phyloP scores from a whole-genome alignment of 805 yeast genomes.

The Komagataella phaffii region DNA sequence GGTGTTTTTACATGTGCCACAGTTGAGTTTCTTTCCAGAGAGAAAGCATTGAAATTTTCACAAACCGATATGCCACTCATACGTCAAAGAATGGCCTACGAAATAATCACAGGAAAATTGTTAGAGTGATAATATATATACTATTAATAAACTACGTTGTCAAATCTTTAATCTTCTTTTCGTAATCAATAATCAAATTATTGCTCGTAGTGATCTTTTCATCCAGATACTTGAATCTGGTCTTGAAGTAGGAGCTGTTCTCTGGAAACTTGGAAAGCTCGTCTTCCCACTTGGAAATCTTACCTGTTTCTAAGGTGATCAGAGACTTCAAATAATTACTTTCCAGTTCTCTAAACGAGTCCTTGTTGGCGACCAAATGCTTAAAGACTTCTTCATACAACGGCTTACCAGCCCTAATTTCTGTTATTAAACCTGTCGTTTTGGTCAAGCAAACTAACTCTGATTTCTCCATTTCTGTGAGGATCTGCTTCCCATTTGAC shows the following conservation, averaged over 20 bases:
- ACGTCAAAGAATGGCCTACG: constrained; percentile 58
- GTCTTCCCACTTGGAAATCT: constrained; percentile 53
- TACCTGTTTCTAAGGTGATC: constrained; percentile 44
- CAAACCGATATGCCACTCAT: constrained; percentile 59
- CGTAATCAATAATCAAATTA: constrained; percentile 31
- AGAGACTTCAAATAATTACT: constrained; percentile 40
- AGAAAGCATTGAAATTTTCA: constrained; percentile 34
- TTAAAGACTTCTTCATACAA: constrained; percentile 69
- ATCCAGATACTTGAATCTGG: constrained; percentile 53
- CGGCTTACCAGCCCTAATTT: constrained; percentile 73
- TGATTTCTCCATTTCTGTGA: constrained; percentile 63
- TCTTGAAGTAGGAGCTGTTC: constrained; percentile 39
- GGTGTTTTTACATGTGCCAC: constrained; percentile 87
- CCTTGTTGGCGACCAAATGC: constrained; percentile 43
- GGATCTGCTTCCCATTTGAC: constrained; percentile 36
- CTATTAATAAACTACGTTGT: constrained; percentile 6
- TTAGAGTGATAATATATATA: not conserved
- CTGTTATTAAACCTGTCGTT: constrained; percentile 60
- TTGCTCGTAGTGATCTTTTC: constrained; percentile 55
- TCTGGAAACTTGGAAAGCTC: constrained; percentile 51
- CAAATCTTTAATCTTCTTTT: constrained; percentile 24
- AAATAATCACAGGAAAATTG: constrained; percentile 21
- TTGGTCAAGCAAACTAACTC: constrained; percentile 64
- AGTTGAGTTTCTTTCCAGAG: constrained; percentile 46
- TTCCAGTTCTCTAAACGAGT: constrained; percentile 49